These are phyloP conservation scores for Teratosphaeria viscida DNA, from an alignment of 2,329 filamentous ascomycete genomes.

Conservation along the genomic window DNA sequence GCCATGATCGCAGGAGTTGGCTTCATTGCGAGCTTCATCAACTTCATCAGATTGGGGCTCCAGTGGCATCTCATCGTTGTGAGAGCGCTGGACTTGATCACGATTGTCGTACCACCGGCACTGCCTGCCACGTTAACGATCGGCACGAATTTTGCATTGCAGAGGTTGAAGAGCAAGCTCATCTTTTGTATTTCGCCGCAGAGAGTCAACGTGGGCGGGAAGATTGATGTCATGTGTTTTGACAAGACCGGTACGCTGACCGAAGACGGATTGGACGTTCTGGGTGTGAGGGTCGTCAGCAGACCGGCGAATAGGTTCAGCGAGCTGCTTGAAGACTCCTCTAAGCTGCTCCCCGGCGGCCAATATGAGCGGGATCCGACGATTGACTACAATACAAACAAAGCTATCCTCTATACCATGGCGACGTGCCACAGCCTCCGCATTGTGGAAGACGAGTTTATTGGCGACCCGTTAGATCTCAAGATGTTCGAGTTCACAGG, in stretches of 20 bases:
- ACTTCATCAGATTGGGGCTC: constrained; percentile 76
- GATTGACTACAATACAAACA: constrained; percentile 50
- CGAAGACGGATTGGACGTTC: constrained; percentile 87
- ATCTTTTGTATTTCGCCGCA: constrained; percentile 99
- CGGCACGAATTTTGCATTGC: constrained; percentile 88
- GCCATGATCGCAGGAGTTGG: constrained; percentile 72
- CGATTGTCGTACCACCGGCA: constrained; percentile 92
- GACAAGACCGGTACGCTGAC: constrained; percentile 98
- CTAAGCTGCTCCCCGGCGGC: constrained; percentile 46
- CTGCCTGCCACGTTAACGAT: constrained; percentile 92
- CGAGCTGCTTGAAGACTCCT: constrained; percentile 60
- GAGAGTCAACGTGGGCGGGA: constrained; percentile 90
- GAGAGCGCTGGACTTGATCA: constrained; percentile 86
- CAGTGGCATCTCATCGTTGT: constrained; percentile 87
- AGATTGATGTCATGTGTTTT: constrained; percentile 92
- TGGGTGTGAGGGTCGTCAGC: constrained; percentile 74
- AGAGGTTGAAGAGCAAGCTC: constrained; percentile 71
- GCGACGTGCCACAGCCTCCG: constrained; percentile 91
- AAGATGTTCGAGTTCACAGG: constrained; percentile 98
- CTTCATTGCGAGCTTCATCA: constrained; percentile 83
- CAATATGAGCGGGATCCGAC: constrained; percentile 49
- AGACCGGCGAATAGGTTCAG: constrained; percentile 56
- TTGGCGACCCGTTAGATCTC: constrained; percentile 87
- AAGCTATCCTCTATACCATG: constrained; percentile 82
- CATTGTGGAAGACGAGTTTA: constrained; percentile 73